Evolutionary conservation across 164 flowering plant genomes (phyloP).

Genomic region (Cinnamomum chago): DNA sequence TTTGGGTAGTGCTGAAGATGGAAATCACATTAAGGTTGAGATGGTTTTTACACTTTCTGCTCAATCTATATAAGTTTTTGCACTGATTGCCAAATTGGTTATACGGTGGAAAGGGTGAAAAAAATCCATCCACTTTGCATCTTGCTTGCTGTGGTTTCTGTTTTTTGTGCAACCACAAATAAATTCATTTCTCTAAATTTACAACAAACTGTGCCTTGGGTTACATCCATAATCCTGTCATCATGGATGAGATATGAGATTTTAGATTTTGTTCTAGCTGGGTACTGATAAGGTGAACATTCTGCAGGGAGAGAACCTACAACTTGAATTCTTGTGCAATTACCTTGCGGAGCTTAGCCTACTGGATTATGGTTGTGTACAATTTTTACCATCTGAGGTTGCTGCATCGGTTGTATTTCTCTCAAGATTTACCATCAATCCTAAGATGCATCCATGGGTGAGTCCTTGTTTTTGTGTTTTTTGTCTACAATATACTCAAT

Average conservation of each 20-base stretch:
- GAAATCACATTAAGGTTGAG: too few relatives aligned
- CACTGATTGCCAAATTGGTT: too few relatives aligned
- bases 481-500: neutral
- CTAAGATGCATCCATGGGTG: slow-evolving; percentile 70
- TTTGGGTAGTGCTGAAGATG: too few relatives aligned
- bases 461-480: slow-evolving; percentile 3
- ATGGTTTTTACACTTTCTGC: too few relatives aligned
- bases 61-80: too few relatives aligned
- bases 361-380: slow-evolving; percentile 57
- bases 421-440: slow-evolving; percentile 47
- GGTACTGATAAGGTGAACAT: neutral
- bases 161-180: too few relatives aligned
- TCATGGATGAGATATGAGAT: neutral
- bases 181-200: too few relatives aligned
- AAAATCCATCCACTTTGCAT: too few relatives aligned
- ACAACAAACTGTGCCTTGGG: too few relatives aligned
- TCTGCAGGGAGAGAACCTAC: slow-evolving; percentile 49
- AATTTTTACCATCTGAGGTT: slow-evolving; percentile 67
- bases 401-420: slow-evolving; percentile 75
- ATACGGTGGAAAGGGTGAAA: too few relatives aligned
- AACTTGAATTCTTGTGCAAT: slow-evolving; percentile 63
- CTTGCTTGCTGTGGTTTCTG: too few relatives aligned
- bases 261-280: neutral
- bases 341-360: slow-evolving; percentile 82
- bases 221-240: too few relatives aligned